phyloP scores from a whole-genome alignment of 78 protist species.

The Cyanophora paradoxa region DNA sequence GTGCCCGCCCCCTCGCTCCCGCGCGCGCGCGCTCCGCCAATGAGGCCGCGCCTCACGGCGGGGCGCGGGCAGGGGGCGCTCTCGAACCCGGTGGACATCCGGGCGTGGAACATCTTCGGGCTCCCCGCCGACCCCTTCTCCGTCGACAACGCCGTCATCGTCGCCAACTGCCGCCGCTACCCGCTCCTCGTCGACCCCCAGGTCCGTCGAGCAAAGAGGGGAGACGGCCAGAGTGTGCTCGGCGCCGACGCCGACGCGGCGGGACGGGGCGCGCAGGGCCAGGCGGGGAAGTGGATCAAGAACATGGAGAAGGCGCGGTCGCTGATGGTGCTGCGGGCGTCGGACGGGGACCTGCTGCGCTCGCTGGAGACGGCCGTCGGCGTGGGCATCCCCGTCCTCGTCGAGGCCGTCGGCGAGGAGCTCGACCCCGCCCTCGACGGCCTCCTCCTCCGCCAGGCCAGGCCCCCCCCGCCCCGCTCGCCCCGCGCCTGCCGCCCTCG shows the following conservation, averaged over 20 bases:
- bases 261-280: no score
- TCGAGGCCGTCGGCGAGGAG: slow-evolving; percentile 53
- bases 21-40: no score
- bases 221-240: slow-evolving; percentile 21
- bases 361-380: slow-evolving; percentile 51
- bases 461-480: no score
- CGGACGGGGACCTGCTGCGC: slow-evolving; percentile 44
- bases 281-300: slow-evolving; percentile 83
- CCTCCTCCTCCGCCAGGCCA: slow-evolving; percentile 29
- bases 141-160: slow-evolving; percentile 51
- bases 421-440: slow-evolving; percentile 53
- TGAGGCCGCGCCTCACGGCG: no score
- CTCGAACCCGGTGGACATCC: slow-evolving; percentile 31
- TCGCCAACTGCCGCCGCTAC: slow-evolving; percentile 27
- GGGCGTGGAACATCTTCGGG: slow-evolving; percentile 36
- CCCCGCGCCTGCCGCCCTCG: no score
- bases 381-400: slow-evolving; percentile 36
- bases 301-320: slow-evolving; percentile 39
- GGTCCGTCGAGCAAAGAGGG: slow-evolving; percentile 26
- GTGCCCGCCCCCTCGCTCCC: no score
- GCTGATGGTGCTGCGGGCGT: slow-evolving; percentile 43
- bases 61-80: no score
- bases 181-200: slow-evolving; percentile 53
- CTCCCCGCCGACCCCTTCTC: slow-evolving; percentile 49
- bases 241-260: no score